phyloP scores from a whole-genome alignment of 2,329 filamentous ascomycete genomes.

The Colletotrichum sp. region DNA sequence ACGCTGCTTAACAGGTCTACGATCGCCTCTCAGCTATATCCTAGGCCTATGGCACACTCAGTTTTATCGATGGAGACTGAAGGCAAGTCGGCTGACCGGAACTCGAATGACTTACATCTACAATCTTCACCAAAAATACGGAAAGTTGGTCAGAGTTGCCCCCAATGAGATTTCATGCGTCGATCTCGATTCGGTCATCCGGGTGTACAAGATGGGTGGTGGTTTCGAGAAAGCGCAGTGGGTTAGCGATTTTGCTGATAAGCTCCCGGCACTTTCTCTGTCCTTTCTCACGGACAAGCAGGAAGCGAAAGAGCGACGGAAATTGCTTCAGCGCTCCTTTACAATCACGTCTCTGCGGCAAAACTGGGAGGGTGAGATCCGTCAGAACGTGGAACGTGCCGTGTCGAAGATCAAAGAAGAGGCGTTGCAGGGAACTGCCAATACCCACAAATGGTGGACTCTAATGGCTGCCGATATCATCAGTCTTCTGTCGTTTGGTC shows the following conservation, averaged over 20 bases:
- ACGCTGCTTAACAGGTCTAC: too few relatives aligned
- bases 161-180: background rate
- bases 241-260: background rate
- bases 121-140: background rate
- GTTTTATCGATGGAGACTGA: background rate
- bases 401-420: conserved; percentile 50
- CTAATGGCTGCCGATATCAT: conserved; percentile 61
- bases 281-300: background rate
- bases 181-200: background rate
- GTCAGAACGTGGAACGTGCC: conserved; percentile 38
- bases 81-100: background rate
- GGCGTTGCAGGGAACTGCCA: conserved; percentile 37
- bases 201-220: background rate
- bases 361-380: conserved; percentile 35
- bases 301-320: conserved; percentile 26
- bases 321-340: conserved; percentile 44
- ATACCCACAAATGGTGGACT: conserved; percentile 59
- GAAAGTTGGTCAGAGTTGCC: background rate
- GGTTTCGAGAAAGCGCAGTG: background rate
- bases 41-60: background rate
- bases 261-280: background rate
- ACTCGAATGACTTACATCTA: background rate
- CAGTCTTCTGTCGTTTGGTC: conserved; percentile 57
- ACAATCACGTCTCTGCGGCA: conserved; percentile 38
- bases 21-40: background rate